Evolutionary conservation across 768 basidiomycete genomes (phyloP).

Genomic region (Pleurotus eryngii): DNA sequence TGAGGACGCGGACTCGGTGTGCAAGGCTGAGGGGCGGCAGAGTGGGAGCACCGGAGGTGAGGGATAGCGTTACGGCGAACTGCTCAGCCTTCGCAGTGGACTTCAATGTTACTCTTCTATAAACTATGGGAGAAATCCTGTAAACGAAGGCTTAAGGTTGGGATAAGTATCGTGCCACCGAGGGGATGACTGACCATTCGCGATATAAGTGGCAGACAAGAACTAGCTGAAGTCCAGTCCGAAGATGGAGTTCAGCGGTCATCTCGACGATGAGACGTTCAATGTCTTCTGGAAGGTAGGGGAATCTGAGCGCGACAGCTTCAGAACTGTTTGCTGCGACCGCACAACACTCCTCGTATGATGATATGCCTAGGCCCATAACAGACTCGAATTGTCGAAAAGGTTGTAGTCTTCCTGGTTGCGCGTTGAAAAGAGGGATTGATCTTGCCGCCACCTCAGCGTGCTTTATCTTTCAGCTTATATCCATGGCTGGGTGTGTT

Average conservation of each 20-base stretch:
- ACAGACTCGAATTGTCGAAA: neutral
- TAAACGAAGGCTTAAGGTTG: too few relatives aligned
- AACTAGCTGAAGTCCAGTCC: neutral
- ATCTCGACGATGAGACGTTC: slow-evolving; percentile 2
- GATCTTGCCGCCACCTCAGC: too few relatives aligned
- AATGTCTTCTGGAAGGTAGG: neutral
- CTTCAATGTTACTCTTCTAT: neutral
- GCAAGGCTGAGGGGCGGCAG: neutral
- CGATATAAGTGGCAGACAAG: neutral
- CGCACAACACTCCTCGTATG: neutral
- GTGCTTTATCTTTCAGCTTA: too few relatives aligned
- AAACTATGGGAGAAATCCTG: neutral
- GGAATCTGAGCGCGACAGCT: neutral
- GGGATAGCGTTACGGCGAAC: neutral
- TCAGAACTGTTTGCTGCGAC: too few relatives aligned
- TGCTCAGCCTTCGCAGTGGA: neutral
- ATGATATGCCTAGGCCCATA: neutral
- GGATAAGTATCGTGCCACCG: too few relatives aligned
- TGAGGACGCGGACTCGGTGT: neutral
- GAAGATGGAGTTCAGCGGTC: neutral
- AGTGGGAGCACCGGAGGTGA: neutral
- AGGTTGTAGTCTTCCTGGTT: too few relatives aligned
- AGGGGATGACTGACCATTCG: neutral
- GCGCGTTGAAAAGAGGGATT: too few relatives aligned
- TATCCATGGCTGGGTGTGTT: too few relatives aligned